Conservation (phyloP, 2,329 filamentous ascomycete species). For the Pyrenochaeta sp. region DNA sequence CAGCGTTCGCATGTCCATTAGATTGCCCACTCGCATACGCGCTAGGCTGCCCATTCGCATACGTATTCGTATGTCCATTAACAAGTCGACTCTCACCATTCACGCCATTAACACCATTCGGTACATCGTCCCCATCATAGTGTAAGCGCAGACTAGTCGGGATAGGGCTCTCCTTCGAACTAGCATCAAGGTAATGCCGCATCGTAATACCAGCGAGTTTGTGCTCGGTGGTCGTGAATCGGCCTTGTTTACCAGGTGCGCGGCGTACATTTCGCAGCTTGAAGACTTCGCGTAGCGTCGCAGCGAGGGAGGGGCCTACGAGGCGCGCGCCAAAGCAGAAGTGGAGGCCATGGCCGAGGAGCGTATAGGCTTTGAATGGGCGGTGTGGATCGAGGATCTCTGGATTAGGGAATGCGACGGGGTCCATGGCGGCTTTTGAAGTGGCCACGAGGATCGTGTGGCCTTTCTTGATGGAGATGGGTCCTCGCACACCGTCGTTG, state of each 20-base stretch:
- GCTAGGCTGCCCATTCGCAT: conserved; percentile 2
- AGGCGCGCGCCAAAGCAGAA: conserved; percentile 45
- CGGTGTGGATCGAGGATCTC: conserved; percentile 50
- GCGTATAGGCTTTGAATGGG: conserved; percentile 41
- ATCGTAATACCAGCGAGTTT: conserved; percentile 59
- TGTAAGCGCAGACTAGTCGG: conserved; percentile 36
- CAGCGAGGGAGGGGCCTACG: conserved; percentile 37
- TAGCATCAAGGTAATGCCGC: conserved; percentile 59
- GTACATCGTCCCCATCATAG: conserved; percentile 33
- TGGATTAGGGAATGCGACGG: conserved; percentile 41
- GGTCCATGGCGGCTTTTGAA: conserved; percentile 50
- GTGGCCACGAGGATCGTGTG: conserved; percentile 51
- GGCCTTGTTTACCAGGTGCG: conserved; percentile 41
- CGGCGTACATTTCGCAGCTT: conserved; percentile 44
- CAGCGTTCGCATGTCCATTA: conserved; percentile 21
- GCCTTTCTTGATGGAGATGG: conserved; percentile 54
- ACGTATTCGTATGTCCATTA: conserved; percentile 16
- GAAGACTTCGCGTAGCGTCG: conserved; percentile 45
- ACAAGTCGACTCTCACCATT: conserved; percentile 10
- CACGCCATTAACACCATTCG: conserved; percentile 19
- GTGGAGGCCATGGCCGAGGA: conserved; percentile 44
- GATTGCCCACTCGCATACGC: not conserved
- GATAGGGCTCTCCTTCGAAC: conserved; percentile 56
- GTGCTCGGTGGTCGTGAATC: conserved; percentile 55
- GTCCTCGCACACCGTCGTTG: conserved; percentile 59